Percentiles rank a stretch among this genome's conserved stretches.
phyloP scores from a whole-genome alignment of 331 rosid genomes.

The Prunus yedoensis region DNA sequence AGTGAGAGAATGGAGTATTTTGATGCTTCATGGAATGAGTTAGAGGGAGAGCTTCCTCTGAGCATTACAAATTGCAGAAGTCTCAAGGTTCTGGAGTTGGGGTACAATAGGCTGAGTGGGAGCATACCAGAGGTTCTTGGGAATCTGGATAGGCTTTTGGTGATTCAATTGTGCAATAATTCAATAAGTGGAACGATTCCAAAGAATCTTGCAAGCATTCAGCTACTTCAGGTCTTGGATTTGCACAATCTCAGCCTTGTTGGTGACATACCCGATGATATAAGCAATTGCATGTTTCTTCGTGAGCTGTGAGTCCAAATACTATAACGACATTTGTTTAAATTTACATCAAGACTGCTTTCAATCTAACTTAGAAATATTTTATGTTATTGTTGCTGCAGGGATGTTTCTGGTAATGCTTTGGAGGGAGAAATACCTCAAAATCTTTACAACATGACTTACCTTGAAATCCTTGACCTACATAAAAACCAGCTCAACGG shows the following conservation, averaged over 20 bases:
- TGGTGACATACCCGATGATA: constrained; percentile 72
- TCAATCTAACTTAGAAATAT: constrained; percentile 31
- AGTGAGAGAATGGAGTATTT: constrained; percentile 66
- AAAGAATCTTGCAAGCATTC: constrained; percentile 56
- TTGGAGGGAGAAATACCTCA: constrained; percentile 77
- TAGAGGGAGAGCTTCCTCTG: constrained; percentile 77
- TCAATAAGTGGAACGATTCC: constrained; percentile 72
- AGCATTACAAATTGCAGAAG: constrained; percentile 71
- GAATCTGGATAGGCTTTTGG: constrained; percentile 53
- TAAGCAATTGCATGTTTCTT: constrained; percentile 78
- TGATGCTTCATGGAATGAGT: constrained; percentile 75
- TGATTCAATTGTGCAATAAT: constrained; percentile 74
- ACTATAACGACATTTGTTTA: not conserved
- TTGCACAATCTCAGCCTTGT: constrained; percentile 73
- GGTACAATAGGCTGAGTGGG: constrained; percentile 66
- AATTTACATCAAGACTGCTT: constrained; percentile 17
- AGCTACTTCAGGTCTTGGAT: constrained; percentile 81
- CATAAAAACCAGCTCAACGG: constrained; percentile 72
- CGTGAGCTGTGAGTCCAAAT: constrained; percentile 83
- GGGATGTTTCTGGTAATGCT: constrained; percentile 83
- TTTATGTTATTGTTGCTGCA: constrained; percentile 46
- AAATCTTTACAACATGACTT: constrained; percentile 63
- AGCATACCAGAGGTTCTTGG: constrained; percentile 60
- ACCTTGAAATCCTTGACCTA: constrained; percentile 73
- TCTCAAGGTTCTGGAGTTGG: constrained; percentile 72